phyloP scores from a whole-genome alignment of 495 filamentous ascomycete genomes.

The Monascus purpureus region DNA sequence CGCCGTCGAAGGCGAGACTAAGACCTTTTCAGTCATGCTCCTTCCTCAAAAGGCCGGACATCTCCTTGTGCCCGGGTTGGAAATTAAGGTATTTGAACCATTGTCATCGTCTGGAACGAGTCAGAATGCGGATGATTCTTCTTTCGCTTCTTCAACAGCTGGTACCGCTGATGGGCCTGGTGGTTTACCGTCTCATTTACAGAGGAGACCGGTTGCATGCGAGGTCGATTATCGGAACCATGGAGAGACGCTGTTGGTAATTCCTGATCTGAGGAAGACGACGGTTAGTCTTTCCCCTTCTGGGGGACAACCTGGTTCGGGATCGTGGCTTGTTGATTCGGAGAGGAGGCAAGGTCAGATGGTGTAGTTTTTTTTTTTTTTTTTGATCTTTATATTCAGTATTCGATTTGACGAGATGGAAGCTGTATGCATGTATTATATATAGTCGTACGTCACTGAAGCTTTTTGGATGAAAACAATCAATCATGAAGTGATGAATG shows the following conservation, averaged over 20 bases:
- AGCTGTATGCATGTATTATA: no score
- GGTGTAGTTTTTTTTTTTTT: slow-evolving; percentile 4
- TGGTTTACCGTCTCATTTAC: slow-evolving; percentile 4
- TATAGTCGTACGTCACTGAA: no score
- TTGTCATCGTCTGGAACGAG: slow-evolving; percentile 7
- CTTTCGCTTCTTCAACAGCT: slow-evolving; percentile 1
- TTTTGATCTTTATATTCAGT: slow-evolving; percentile 1
- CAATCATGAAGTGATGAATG: no score
- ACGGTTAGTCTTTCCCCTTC: slow-evolving; percentile 58
- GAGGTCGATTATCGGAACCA: slow-evolving; percentile 71
- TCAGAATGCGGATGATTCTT: slow-evolving; percentile 6
- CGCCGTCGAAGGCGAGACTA: slow-evolving; percentile 34
- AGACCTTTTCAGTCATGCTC: slow-evolving; percentile 48
- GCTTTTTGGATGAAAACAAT: no score
- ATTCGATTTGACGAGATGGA: not conserved
- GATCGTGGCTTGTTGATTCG: slow-evolving; percentile 48
- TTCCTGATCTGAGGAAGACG: slow-evolving; percentile 59
- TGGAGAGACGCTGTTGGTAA: slow-evolving; percentile 61
- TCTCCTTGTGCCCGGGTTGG: slow-evolving; percentile 60
- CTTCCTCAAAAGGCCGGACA: slow-evolving; percentile 68
- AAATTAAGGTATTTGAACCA: slow-evolving; percentile 48
- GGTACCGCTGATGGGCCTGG: slow-evolving; percentile 6
- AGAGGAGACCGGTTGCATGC: slow-evolving; percentile 36
- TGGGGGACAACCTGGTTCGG: slow-evolving; percentile 37
- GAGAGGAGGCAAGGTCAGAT: slow-evolving; percentile 14